phyloP scores from a whole-genome alignment of 208 protist species.

The Leishmania mexicana region DNA sequence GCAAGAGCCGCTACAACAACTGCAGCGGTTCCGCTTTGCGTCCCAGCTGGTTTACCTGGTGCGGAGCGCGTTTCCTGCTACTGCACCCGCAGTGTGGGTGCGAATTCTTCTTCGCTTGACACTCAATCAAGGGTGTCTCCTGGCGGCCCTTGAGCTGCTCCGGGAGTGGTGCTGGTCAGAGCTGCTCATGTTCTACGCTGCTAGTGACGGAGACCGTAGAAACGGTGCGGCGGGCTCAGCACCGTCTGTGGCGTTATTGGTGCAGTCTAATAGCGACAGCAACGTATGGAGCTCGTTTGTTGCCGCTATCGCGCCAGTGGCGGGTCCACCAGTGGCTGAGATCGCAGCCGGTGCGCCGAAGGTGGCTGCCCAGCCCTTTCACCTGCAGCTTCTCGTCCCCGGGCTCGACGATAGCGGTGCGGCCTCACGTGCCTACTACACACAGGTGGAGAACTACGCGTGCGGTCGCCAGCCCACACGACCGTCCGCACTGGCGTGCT shows the following conservation, averaged over 20 bases:
- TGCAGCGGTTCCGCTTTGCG: conserved; percentile 52
- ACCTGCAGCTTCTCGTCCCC: conserved; percentile 49
- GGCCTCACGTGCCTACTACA: conserved; percentile 21
- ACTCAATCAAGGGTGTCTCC: conserved; percentile 64
- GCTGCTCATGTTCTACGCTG: conserved; percentile 39
- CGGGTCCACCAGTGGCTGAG: conserved; percentile 43
- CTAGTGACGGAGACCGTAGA: neutral
- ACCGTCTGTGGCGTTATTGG: conserved; percentile 8
- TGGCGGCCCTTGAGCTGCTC: conserved; percentile 62
- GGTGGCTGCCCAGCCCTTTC: conserved; percentile 47
- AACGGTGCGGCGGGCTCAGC: neutral
- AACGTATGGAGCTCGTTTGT: conserved; percentile 57
- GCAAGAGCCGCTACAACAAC: conserved; percentile 10
- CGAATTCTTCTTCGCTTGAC: conserved; percentile 60
- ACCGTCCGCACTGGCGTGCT: conserved; percentile 25
- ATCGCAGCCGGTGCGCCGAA: conserved; percentile 50
- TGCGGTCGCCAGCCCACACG: conserved; percentile 9
- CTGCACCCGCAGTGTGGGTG: conserved; percentile 21
- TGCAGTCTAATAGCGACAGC: conserved; percentile 21
- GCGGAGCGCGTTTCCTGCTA: conserved; percentile 35
- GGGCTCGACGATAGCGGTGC: conserved; percentile 38
- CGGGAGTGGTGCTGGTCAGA: conserved; percentile 44
- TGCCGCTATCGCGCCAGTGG: conserved; percentile 46
- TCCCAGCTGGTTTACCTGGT: conserved; percentile 57
- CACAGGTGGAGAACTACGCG: conserved; percentile 18